phyloP scores from a whole-genome alignment of 2,329 filamentous ascomycete species.

The Penicillium sp. region DNA sequence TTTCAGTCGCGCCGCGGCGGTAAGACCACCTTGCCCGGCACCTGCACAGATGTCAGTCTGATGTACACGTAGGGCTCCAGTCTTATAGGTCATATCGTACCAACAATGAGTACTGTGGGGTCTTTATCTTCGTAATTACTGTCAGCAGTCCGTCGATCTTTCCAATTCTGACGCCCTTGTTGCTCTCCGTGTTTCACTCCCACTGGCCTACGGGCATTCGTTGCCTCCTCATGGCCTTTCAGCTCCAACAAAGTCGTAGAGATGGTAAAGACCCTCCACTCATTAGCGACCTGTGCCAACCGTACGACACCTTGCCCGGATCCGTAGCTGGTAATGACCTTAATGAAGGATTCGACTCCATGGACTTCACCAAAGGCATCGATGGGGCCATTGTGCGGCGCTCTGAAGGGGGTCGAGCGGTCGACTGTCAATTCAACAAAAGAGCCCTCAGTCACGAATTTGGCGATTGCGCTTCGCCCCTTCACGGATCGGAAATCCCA shows the following conservation, averaged over 20 bases:
- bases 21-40: slow-evolving; percentile 63
- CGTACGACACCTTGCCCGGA: slow-evolving; percentile 59
- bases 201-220: slow-evolving; percentile 50
- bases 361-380: slow-evolving; percentile 53
- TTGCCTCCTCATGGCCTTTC: slow-evolving; percentile 55
- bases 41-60: slow-evolving; percentile 40
- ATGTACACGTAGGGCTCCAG: not conserved
- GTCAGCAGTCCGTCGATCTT: slow-evolving; percentile 54
- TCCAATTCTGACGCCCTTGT: slow-evolving; percentile 60
- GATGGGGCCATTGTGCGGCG: slow-evolving; percentile 50
- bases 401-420: slow-evolving; percentile 45
- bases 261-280: slow-evolving; percentile 66
- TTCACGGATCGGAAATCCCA: slow-evolving; percentile 60
- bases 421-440: slow-evolving; percentile 52
- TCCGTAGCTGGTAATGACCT: slow-evolving; percentile 56
- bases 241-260: slow-evolving; percentile 62
- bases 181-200: slow-evolving; percentile 60
- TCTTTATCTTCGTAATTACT: slow-evolving; percentile 54
- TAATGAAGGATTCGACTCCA: slow-evolving; percentile 61
- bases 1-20: slow-evolving; percentile 60
- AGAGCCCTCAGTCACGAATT: slow-evolving; percentile 40
- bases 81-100: slow-evolving; percentile 41
- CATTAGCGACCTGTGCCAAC: slow-evolving; percentile 44
- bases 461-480: slow-evolving; percentile 44
- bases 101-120: slow-evolving; percentile 63